phyloP scores from a whole-genome alignment of 306 rosid species.

The Mucuna pruriens region DNA sequence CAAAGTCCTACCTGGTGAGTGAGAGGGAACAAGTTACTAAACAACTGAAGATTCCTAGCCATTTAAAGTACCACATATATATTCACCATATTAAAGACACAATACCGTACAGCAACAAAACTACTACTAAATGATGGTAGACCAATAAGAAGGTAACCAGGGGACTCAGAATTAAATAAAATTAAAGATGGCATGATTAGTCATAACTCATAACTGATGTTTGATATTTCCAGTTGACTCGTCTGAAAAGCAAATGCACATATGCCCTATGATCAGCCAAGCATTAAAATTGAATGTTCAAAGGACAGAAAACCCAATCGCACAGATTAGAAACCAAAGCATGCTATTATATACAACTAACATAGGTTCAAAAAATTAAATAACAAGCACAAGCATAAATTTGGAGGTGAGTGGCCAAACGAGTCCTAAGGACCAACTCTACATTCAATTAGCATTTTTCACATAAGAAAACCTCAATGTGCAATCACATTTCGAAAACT shows the following conservation, averaged over 20 bases:
- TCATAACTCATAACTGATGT: background rate
- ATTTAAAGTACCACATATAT: background rate
- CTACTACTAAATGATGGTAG: conserved; percentile 2
- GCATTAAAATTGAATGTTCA: background rate
- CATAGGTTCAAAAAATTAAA: background rate
- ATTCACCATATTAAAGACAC: conserved; percentile 27
- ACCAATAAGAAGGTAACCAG: background rate
- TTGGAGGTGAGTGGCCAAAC: background rate
- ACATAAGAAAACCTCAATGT: background rate
- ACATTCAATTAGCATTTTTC: conserved; percentile 6
- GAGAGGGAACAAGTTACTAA: conserved; percentile 18
- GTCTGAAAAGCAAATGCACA: background rate
- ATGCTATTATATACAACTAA: background rate
- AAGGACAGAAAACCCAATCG: background rate
- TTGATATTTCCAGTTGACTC: background rate
- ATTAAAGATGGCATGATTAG: background rate
- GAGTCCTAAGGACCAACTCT: background rate
- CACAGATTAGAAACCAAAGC: background rate
- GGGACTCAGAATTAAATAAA: conserved; percentile 1
- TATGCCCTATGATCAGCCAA: conserved; percentile 10
- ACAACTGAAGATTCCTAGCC: background rate
- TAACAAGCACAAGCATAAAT: background rate
- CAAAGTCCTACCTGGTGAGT: conserved; percentile 87
- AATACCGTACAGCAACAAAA: background rate
- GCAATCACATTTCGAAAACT: background rate